These are phyloP conservation scores for Uncinocarpus reesii DNA, from an alignment of 2,329 filamentous ascomycete genomes.

Conservation along the genomic window DNA sequence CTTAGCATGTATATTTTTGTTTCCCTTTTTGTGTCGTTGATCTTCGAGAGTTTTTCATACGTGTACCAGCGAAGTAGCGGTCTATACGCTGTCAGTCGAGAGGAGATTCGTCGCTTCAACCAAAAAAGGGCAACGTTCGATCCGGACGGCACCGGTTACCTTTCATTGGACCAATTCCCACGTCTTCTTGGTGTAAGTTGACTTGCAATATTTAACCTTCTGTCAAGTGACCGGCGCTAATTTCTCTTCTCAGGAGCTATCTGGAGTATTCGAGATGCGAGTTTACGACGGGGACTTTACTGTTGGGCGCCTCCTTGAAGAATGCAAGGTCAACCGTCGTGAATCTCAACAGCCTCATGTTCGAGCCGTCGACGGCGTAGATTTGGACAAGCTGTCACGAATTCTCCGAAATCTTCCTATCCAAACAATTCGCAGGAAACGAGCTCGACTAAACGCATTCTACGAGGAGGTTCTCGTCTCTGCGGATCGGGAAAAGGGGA, in stretches of 20 bases:
- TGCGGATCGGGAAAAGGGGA: constrained; percentile 77
- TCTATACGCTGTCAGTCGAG: constrained; percentile 78
- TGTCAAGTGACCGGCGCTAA: constrained; percentile 6
- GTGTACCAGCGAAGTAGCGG: constrained; percentile 95
- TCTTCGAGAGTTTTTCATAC: constrained; percentile 98
- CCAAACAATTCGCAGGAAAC: constrained; percentile 59
- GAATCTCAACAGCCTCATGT: constrained; percentile 32
- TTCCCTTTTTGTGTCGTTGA: constrained; percentile 93
- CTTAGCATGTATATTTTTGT: constrained; percentile 99
- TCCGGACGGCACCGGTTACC: constrained; percentile 81
- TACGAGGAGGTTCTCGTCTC: constrained; percentile 94
- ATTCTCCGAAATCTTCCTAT: constrained; percentile 66
- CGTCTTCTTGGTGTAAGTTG: constrained; percentile 62
- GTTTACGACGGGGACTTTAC: constrained; percentile 90
- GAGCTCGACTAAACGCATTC: constrained; percentile 81
- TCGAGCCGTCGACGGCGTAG: constrained; percentile 47
- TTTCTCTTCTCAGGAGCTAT: constrained; percentile 54
- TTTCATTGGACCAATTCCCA: constrained; percentile 80
- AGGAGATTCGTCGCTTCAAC: constrained; percentile 94
- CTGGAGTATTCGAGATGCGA: constrained; percentile 92
- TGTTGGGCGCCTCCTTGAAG: constrained; percentile 74
- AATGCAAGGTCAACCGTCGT: constrained; percentile 55
- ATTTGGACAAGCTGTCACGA: constrained; percentile 64
- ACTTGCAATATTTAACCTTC: neutral
- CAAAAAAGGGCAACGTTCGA: constrained; percentile 96